Evolutionary conservation across 805 yeast genomes (phyloP).

Genomic region (Candida endomychidarum): DNA sequence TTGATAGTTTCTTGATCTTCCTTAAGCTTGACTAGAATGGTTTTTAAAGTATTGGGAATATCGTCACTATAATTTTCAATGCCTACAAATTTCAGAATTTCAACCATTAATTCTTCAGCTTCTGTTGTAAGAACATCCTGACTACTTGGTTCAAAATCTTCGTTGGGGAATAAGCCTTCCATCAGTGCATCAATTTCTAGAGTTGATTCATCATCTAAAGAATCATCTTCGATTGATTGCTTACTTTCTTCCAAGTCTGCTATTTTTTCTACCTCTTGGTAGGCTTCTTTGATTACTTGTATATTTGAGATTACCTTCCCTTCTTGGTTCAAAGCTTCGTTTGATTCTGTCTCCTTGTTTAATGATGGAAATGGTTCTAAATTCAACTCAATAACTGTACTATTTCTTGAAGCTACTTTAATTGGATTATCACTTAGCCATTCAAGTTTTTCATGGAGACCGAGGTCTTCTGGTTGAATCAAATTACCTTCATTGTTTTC

Average conservation of each 20-base stretch:
- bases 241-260: no score
- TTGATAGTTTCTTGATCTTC: neutral
- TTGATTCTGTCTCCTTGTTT: no score
- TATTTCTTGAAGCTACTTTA: neutral
- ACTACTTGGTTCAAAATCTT: no score
- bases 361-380: no score
- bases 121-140: no score
- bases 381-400: neutral
- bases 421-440: neutral
- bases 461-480: no score
- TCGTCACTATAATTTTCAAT: neutral
- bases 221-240: no score
- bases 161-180: neutral
- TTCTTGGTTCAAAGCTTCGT: no score
- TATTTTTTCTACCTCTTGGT: no score
- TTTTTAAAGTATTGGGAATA: neutral
- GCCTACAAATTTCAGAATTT: neutral
- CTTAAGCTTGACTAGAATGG: neutral
- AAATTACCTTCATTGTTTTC: neutral
- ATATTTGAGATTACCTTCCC: neutral
- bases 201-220: neutral
- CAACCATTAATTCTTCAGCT: slow-evolving; percentile 1
- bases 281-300: no score
- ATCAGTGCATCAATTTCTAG: slow-evolving; percentile 3
- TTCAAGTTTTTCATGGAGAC: neutral